A percentile compares a stretch with the other conserved stretches of the same genome.
Conservation (phyloP, 306 rosid genomes). For the Betula pendula region DNA sequence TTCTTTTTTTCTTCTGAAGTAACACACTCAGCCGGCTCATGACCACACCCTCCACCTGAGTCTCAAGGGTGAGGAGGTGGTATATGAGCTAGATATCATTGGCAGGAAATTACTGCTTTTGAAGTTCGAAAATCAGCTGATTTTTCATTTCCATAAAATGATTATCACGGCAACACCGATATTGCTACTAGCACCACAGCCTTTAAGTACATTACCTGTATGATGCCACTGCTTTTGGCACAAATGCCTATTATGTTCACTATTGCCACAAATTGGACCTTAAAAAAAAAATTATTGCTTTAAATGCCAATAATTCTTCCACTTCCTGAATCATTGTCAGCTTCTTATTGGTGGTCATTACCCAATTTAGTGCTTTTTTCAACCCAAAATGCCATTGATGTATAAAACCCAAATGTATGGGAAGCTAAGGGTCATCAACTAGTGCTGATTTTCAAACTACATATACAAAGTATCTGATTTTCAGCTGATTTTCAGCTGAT, state of each 20-base stretch:
- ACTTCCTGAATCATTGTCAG: not conserved
- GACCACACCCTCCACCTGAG: too few species aligned
- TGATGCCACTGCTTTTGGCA: not conserved
- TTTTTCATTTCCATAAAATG: not conserved
- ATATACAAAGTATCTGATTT: too few species aligned
- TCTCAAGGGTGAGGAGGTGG: not conserved
- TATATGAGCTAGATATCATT: not conserved
- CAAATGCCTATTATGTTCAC: not conserved
- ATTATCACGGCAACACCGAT: not conserved
- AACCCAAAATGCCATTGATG: too few species aligned
- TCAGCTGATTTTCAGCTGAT: too few species aligned
- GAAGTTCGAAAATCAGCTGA: not conserved
- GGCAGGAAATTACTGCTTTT: not conserved
- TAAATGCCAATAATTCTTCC: not conserved
- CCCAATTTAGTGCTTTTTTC: too few species aligned
- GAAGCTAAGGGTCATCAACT: too few species aligned
- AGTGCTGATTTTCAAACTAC: too few species aligned
- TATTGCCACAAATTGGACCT: not conserved
- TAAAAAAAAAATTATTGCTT: not conserved
- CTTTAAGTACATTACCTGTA: not conserved
- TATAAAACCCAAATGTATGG: too few species aligned
- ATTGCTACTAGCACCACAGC: not conserved
- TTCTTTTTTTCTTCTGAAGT: not conserved
- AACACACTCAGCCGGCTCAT: too few species aligned
- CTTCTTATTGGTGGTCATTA: not conserved